Conservation (phyloP, 176 grass and related monocot genomes). For the Neostapfia colusana region DNA sequence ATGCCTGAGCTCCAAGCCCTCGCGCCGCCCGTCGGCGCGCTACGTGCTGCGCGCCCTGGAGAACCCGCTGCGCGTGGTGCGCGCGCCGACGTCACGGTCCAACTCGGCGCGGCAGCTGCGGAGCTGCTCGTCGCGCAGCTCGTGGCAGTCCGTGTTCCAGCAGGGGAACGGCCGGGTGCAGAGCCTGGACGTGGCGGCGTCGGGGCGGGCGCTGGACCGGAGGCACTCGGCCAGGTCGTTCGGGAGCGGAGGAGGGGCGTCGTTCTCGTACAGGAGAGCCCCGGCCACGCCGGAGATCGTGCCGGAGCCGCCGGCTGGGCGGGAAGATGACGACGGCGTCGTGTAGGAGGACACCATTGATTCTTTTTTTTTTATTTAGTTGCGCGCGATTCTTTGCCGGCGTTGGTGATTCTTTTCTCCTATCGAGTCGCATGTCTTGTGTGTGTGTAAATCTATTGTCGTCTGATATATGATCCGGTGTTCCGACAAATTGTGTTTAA, state of each 20-base stretch:
- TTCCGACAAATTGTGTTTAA: slow-evolving; percentile 44
- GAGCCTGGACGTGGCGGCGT: slow-evolving; percentile 48
- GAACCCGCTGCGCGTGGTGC: slow-evolving; percentile 67
- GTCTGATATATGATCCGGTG: slow-evolving; percentile 27
- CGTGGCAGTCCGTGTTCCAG: slow-evolving; percentile 63
- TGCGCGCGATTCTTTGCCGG: neutral
- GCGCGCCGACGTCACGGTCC: slow-evolving; percentile 29
- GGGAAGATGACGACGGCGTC: slow-evolving; percentile 12
- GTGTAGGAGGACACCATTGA: slow-evolving; percentile 32
- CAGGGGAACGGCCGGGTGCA: slow-evolving; percentile 41
- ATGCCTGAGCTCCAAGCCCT: slow-evolving; percentile 64
- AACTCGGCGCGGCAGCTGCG: slow-evolving; percentile 41
- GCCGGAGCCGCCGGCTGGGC: slow-evolving; percentile 25
- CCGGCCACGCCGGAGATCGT: slow-evolving; percentile 35
- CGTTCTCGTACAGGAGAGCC: slow-evolving; percentile 56
- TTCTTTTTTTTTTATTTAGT: neutral
- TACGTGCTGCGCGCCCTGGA: slow-evolving; percentile 73
- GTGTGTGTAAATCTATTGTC: slow-evolving; percentile 43
- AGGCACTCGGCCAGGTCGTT: slow-evolving; percentile 51
- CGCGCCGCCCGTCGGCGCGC: slow-evolving; percentile 64
- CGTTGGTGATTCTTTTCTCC: slow-evolving; percentile 45
- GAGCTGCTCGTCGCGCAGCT: slow-evolving; percentile 66
- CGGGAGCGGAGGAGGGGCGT: slow-evolving; percentile 50
- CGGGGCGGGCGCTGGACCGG: slow-evolving; percentile 35
- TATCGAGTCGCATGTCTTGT: neutral